Conservation (phyloP, 352 stramenopile genomes). For the Phytophthora fragariae region DNA sequence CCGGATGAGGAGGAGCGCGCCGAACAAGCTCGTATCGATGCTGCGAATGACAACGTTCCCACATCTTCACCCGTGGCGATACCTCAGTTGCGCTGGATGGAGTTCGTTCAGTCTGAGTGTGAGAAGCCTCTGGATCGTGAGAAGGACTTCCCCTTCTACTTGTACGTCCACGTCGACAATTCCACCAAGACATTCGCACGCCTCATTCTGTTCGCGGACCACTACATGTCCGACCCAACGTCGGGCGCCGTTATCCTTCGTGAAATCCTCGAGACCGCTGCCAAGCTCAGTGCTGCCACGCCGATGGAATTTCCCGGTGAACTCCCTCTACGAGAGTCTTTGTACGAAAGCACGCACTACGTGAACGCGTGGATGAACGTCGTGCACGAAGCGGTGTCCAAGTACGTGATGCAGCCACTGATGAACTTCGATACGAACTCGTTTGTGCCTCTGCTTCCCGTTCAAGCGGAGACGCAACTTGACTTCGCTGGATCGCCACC, state of each 20-base stretch:
- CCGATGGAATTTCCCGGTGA: conserved; percentile 14
- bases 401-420: conserved; percentile 68
- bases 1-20: conserved; percentile 38
- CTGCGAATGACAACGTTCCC: conserved; percentile 14
- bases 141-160: conserved; percentile 55
- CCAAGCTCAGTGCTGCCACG: conserved; percentile 17
- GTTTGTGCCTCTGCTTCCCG: conserved; percentile 48
- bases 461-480: conserved; percentile 50
- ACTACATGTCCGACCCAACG: conserved; percentile 68
- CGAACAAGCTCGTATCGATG: conserved; percentile 31
- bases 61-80: neutral
- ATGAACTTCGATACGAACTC: conserved; percentile 67
- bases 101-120: conserved; percentile 56
- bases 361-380: conserved; percentile 60
- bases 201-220: conserved; percentile 59
- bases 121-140: conserved; percentile 54
- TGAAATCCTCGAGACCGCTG: conserved; percentile 47
- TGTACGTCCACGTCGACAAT: conserved; percentile 51
- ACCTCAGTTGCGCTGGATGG: conserved; percentile 42
- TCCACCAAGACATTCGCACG: conserved; percentile 49
- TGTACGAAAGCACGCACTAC: conserved; percentile 70
- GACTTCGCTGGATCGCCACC: conserved; percentile 48
- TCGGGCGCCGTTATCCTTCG: conserved; percentile 57
- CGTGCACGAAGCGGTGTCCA: conserved; percentile 62
- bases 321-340: conserved; percentile 47